These are phyloP conservation scores for Moesziomyces sp. DNA, from an alignment of 1,284 basidiomycete genomes.

Conservation along the genomic window DNA sequence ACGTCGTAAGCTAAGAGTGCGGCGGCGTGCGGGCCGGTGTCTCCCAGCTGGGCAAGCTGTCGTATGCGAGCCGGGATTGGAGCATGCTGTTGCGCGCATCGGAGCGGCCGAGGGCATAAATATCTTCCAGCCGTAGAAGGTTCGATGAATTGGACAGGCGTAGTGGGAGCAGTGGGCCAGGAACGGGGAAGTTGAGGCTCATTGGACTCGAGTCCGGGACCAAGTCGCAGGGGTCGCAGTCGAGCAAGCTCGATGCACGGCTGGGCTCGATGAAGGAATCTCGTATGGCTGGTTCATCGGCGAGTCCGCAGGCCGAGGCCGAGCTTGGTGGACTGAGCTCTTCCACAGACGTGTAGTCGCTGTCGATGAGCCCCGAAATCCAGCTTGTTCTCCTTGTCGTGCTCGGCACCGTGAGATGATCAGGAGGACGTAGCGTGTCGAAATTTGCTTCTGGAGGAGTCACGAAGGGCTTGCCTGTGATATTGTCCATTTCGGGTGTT, in stretches of 20 bases:
- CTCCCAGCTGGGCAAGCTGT: no score
- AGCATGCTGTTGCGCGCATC: neutral
- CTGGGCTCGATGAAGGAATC: constrained; percentile 19
- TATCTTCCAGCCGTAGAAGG: no score
- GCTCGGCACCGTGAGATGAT: no score
- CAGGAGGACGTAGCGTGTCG: neutral
- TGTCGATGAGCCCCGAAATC: constrained; percentile 22
- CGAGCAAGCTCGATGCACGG: constrained; percentile 26
- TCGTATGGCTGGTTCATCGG: neutral
- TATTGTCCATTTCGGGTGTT: no score
- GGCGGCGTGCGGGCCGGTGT: no score
- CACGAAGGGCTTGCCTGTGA: no score
- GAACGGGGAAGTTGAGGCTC: neutral
- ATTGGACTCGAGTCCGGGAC: neutral
- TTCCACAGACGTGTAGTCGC: constrained; percentile 7
- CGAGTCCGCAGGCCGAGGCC: neutral
- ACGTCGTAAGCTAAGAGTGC: no score
- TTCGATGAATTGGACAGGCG: neutral
- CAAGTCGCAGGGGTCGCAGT: constrained; percentile 7
- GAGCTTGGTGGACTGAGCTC: neutral
- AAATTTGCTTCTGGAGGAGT: neutral
- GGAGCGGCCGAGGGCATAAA: no score
- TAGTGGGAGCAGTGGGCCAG: constrained; percentile 1
- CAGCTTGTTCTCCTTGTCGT: neutral
- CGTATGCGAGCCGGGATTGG: neutral